These are phyloP conservation scores for Spathaspora sp. DNA, from an alignment of 805 yeast species.

Conservation along the genomic window DNA sequence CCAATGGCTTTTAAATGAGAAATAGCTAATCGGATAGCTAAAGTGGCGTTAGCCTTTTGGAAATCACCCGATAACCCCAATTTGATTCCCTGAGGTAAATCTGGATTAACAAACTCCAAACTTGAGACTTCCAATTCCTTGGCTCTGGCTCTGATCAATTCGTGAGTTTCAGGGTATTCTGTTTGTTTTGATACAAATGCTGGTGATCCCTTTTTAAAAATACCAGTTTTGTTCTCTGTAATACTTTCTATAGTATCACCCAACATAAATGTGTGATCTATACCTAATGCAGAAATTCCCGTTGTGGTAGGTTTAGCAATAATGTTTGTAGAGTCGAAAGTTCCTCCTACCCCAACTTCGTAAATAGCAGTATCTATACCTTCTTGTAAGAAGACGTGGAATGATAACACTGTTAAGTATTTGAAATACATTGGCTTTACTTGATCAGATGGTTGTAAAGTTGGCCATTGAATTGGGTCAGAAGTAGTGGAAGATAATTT, in stretches of 20 bases:
- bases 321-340: conserved; percentile 92
- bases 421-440: conserved; percentile 92
- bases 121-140: conserved; percentile 47
- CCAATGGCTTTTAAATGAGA: conserved; percentile 56
- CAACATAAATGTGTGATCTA: conserved; percentile 84
- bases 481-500: conserved; percentile 57
- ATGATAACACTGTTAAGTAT: conserved; percentile 82
- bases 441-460: conserved; percentile 58
- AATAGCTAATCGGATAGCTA: conserved; percentile 71
- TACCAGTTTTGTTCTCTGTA: conserved; percentile 96
- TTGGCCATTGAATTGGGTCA: conserved; percentile 56
- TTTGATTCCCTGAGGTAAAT: conserved; percentile 33
- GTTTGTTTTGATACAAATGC: conserved; percentile 67
- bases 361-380: conserved; percentile 91
- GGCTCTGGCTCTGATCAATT: conserved; percentile 64
- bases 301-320: conserved; percentile 76
- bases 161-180: conserved; percentile 47
- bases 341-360: conserved; percentile 99
- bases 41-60: conserved; percentile 80
- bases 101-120: conserved; percentile 50
- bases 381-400: conserved; percentile 85
- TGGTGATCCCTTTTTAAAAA: conserved; percentile 64
- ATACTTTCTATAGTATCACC: conserved; percentile 87
- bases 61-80: conserved; percentile 83
- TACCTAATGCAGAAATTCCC: conserved; percentile 83